phyloP scores from a whole-genome alignment of 179 eudicot genomes.

The Corrigiola litoralis region DNA sequence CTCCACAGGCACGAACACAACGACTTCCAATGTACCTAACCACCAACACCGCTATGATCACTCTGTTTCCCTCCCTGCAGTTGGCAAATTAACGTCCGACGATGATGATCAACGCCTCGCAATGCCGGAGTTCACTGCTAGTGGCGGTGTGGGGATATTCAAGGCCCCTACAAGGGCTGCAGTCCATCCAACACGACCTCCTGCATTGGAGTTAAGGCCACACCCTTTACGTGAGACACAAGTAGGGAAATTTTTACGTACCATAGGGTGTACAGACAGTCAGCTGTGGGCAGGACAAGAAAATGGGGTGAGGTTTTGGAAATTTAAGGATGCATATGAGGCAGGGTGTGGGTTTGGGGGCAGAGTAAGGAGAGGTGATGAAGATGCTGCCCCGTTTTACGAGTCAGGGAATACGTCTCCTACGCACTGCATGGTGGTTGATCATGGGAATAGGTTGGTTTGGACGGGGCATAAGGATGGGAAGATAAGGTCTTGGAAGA shows the following conservation, averaged over 20 bases:
- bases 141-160: constrained; percentile 54
- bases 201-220: constrained; percentile 82
- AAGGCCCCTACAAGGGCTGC: constrained; percentile 67
- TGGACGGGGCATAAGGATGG: constrained; percentile 99
- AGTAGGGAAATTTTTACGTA: constrained; percentile 71
- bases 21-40: neutral
- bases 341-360: constrained; percentile 68
- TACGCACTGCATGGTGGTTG: constrained; percentile 63
- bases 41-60: constrained; percentile 24
- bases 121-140: constrained; percentile 50
- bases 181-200: constrained; percentile 77
- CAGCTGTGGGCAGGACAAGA: constrained; percentile 99
- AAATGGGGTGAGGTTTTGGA: constrained; percentile 85
- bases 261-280: constrained; percentile 74
- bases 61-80: constrained; percentile 27
- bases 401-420: constrained; percentile 70
- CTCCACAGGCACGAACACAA: neutral
- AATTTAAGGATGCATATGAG: constrained; percentile 51
- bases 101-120: constrained; percentile 19
- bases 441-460: constrained; percentile 65
- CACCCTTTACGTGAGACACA: constrained; percentile 96
- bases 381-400: constrained; percentile 84
- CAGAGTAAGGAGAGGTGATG: constrained; percentile 76
- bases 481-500: constrained; percentile 87
- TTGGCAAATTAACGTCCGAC: neutral